Conservation (phyloP, 225 moss, liverwort and hornwort species). For the Marchantia paleacea region DNA sequence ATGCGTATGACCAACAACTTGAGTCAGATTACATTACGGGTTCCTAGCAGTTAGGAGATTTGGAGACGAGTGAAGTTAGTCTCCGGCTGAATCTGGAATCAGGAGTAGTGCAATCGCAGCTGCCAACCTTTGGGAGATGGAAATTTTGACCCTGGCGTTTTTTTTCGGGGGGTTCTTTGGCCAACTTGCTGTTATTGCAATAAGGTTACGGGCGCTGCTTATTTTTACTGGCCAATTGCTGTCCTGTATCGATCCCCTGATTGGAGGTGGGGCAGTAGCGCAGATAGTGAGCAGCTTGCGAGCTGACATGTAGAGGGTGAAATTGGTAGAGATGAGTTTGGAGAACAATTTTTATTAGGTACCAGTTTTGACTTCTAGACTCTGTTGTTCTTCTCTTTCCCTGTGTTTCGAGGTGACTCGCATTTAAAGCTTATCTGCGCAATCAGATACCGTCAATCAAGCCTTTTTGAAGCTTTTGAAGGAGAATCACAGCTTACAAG, state of each 20-base stretch:
- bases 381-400: not conserved
- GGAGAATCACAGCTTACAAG: not conserved
- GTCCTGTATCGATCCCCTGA: slow-evolving; percentile 35
- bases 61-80: not conserved
- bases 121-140: slow-evolving; percentile 25
- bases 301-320: slow-evolving; percentile 15
- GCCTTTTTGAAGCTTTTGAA: not conserved
- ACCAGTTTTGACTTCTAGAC: not conserved
- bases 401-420: not conserved
- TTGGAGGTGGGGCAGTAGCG: slow-evolving; percentile 15
- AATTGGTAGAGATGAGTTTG: not conserved
- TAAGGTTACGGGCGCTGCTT: slow-evolving; percentile 43
- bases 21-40: not conserved
- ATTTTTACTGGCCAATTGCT: slow-evolving; percentile 35
- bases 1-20: not conserved
- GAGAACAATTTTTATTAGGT: not conserved
- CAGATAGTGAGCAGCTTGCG: slow-evolving; percentile 19
- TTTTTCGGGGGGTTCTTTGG: slow-evolving; percentile 50
- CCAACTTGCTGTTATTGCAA: slow-evolving; percentile 40
- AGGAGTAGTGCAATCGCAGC: not conserved
- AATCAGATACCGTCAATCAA: not conserved
- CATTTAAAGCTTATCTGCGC: not conserved
- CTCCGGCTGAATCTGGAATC: not conserved
- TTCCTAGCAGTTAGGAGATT: not conserved
- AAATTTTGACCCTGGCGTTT: slow-evolving; percentile 38